Conservation (phyloP, 2,329 filamentous ascomycete genomes). For the Xylariales sp. region DNA sequence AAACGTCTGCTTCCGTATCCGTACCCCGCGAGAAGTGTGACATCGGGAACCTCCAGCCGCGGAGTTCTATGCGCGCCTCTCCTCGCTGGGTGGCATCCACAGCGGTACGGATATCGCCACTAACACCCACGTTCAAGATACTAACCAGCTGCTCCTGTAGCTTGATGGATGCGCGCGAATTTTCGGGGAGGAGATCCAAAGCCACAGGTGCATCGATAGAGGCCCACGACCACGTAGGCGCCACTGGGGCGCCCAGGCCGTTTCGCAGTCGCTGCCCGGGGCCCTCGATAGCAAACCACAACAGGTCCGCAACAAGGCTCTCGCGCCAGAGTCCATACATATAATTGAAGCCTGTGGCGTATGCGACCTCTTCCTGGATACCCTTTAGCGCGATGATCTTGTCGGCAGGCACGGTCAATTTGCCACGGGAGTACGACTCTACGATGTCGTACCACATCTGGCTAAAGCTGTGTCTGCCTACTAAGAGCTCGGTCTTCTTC, state of each 20-base stretch:
- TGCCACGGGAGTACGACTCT: constrained; percentile 1
- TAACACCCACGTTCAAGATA: background rate
- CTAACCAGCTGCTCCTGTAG: constrained; percentile 4
- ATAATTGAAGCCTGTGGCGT: constrained; percentile 2
- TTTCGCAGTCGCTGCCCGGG: background rate
- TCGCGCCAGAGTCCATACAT: constrained; percentile 7
- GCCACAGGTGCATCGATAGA: constrained; percentile 2
- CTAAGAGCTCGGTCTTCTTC: background rate
- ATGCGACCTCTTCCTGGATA: constrained; percentile 1
- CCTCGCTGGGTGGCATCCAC: background rate
- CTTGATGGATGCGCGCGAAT: background rate
- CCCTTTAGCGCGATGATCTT: constrained; percentile 5
- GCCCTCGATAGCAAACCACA: constrained; percentile 15
- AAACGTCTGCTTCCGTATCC: background rate
- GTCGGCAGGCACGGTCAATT: background rate
- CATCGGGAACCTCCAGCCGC: background rate
- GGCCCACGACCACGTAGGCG: constrained; percentile 3
- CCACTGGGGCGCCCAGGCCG: background rate
- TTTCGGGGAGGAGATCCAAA: constrained; percentile 2
- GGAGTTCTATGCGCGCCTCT: no score
- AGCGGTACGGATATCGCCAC: background rate
- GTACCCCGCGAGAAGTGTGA: background rate
- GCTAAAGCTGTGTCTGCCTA: constrained; percentile 3
- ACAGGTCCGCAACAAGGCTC: background rate
- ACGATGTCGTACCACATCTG: constrained; percentile 10